These are phyloP conservation scores for Magnaporthales sp. DNA, from an alignment of 2,329 filamentous ascomycete species.

Conservation along the genomic window DNA sequence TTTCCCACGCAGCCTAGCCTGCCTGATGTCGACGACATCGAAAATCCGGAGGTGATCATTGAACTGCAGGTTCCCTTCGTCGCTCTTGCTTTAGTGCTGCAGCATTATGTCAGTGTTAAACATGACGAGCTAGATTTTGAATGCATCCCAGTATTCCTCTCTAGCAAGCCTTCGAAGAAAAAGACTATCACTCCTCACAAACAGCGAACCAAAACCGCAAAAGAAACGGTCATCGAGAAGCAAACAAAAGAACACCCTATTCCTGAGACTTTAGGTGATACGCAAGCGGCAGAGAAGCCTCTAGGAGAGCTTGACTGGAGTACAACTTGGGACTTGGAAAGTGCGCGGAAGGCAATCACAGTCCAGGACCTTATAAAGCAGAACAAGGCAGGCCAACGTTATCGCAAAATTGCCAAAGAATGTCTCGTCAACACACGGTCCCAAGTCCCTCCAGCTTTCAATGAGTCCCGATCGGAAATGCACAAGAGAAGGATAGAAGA, in stretches of 20 bases:
- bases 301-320: not conserved
- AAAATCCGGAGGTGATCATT: not conserved
- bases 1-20: not conserved
- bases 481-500: not conserved
- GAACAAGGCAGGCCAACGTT: not conserved
- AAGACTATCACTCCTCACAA: not conserved
- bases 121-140: not conserved
- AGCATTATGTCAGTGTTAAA: not conserved
- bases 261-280: not conserved
- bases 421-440: not conserved
- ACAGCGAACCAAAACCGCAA: not conserved
- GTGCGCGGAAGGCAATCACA: not conserved
- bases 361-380: not conserved
- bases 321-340: not conserved
- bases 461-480: not conserved
- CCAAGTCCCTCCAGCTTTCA: not conserved
- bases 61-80: not conserved
- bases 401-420: not conserved
- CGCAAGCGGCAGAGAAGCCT: not conserved
- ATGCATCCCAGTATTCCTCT: not conserved
- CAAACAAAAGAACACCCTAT: not conserved
- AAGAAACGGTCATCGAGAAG: not conserved
- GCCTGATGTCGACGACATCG: not conserved
- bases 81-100: not conserved
- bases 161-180: not conserved